Conservation (phyloP, 257 asterid genomes). For the Lantana camara region DNA sequence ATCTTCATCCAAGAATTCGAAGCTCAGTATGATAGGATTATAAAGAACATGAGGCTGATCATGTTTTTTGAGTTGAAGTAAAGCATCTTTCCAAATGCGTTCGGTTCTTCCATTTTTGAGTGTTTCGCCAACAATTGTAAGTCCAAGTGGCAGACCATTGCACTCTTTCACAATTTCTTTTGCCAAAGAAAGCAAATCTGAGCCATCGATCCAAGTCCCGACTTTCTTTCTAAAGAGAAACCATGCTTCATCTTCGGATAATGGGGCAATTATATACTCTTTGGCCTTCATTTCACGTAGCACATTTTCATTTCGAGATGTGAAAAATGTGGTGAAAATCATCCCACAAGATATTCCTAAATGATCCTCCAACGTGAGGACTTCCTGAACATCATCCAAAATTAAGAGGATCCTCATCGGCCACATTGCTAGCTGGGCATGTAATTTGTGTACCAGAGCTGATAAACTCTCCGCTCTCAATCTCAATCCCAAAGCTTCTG, state of each 20-base stretch:
- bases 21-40: slow-evolving; percentile 22
- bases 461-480: background rate
- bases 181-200: slow-evolving; percentile 2
- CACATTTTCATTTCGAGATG: slow-evolving; percentile 5
- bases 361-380: slow-evolving; percentile 1
- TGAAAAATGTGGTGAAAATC: slow-evolving; percentile 30
- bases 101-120: background rate
- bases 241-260: slow-evolving; percentile 33
- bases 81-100: slow-evolving; percentile 28
- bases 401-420: slow-evolving; percentile 22
- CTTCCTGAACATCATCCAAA: slow-evolving; percentile 35
- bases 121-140: slow-evolving; percentile 22
- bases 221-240: slow-evolving; percentile 24
- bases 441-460: background rate
- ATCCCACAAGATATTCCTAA: slow-evolving; percentile 24
- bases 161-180: slow-evolving; percentile 28
- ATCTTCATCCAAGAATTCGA: background rate
- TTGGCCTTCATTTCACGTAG: slow-evolving; percentile 18
- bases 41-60: background rate
- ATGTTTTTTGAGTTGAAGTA: background rate
- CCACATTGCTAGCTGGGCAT: background rate
- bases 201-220: slow-evolving; percentile 5
- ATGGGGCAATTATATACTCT: background rate
- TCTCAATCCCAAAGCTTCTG: background rate
- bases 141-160: slow-evolving; percentile 33